Base-by-base conservation (phyloP, 2,329 filamentous ascomycete genomes). In the Triangularia setosa region DNA sequence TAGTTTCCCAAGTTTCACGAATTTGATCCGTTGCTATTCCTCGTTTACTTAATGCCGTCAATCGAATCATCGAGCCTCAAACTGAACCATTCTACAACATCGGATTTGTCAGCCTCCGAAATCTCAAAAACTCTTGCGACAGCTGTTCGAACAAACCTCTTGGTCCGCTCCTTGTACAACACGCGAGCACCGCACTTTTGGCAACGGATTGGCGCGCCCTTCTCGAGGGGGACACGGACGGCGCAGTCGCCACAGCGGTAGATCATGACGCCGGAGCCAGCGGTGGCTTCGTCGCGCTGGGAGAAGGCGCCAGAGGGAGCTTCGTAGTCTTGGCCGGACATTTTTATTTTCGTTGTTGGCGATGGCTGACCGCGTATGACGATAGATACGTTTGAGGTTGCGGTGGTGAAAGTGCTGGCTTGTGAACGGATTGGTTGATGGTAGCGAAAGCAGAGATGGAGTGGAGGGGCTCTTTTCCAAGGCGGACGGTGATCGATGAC, bases 141-240 rank as follows among this genome's bases (percentile, higher is more conserved):
- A 59, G 33, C 1, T 1, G 18, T 21, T 7, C 21, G 24, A 14
- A 33, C 25, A 58, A 58, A 58, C 95, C 95, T 87, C 84, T 96
- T 97, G 54, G 95, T 99, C 75, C 95, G 82, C 86, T 97, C 92
- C 86, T 99, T 99, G 80, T 98, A 98, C 70, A 99, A 80, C 67
- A 99, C 93, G 69, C 95, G 89, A 74, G 97, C 95, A 7, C 95
- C 95, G 77, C 95, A 99, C 79, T 93, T 91, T 77, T 91, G 90
- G 83, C 93, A 97, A 27, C 92, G 85, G 70, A 96, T 94, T 33
- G 90, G 88, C 73, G 95, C 92, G 67, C 87, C 89, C 70, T 89
- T 86, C 78, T 90, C 90, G 71, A 96, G 81, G 18, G 85, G 83
- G 54, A 94, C 90, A 71, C 90, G 89, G 67, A 86, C 83, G 65